Evolutionary conservation across 805 yeast genomes (phyloP).

Genomic region (Cyberlindnera euphorbiiphila): DNA sequence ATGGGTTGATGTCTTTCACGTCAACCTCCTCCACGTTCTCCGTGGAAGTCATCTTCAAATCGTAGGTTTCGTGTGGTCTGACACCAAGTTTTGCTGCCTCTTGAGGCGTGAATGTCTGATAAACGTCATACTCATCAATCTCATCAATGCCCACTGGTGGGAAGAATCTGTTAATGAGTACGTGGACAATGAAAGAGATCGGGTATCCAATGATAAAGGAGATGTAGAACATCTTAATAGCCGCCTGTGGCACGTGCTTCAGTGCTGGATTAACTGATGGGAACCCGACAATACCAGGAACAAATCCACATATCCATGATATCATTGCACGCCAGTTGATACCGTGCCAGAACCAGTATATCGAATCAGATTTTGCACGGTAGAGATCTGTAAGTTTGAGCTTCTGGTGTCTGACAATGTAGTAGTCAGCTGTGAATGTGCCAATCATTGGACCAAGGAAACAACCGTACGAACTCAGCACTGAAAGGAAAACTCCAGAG

Average conservation of each 20-base stretch:
- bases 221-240: slow-evolving; percentile 27
- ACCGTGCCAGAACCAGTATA: slow-evolving; percentile 42
- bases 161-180: slow-evolving; percentile 22
- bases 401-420: slow-evolving; percentile 34
- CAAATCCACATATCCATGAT: slow-evolving; percentile 37
- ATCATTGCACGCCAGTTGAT: slow-evolving; percentile 39
- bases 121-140: slow-evolving; percentile 33
- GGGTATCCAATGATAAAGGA: slow-evolving; percentile 28
- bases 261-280: slow-evolving; percentile 28
- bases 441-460: slow-evolving; percentile 44
- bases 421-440: slow-evolving; percentile 35
- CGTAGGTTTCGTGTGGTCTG: slow-evolving; percentile 23
- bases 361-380: slow-evolving; percentile 30
- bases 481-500: slow-evolving; percentile 25
- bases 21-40: slow-evolving; percentile 4
- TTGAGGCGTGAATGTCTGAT: slow-evolving; percentile 31
- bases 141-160: slow-evolving; percentile 31
- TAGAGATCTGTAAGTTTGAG: slow-evolving; percentile 40
- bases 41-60: slow-evolving; percentile 3
- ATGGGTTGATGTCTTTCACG: no score
- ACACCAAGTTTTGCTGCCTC: slow-evolving; percentile 34
- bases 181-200: slow-evolving; percentile 24
- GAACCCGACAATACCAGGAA: slow-evolving; percentile 42
- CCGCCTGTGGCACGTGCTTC: slow-evolving; percentile 24
- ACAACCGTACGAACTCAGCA: slow-evolving; percentile 29